Base-by-base conservation (phyloP, 768 basidiomycete species). In the Cantharellus anzutake region DNA sequence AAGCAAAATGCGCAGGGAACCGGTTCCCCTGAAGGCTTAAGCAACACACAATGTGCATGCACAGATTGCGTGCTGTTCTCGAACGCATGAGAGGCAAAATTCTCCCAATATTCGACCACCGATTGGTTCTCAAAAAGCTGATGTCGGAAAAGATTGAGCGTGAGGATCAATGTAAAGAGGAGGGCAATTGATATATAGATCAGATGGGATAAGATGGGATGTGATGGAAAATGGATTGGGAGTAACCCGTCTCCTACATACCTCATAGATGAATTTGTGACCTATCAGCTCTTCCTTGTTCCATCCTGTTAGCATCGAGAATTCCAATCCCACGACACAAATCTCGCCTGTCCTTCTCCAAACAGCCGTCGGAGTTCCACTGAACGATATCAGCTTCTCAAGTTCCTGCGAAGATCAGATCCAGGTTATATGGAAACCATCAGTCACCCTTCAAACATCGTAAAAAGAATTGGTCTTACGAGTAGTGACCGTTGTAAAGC, bases 311-410 rank as follows among this genome's bases (percentile, higher is more conserved):
- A 99, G 74, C 78, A 89, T 84, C 69, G 85, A 88, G 68, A 99
- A 98, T 71, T 99, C 96, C 3, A 90, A 86, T 0, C 92, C 93
- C 53, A 92, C 96, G 52, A 96, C 82, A 67, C 91, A 93, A 35
- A 99, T 92, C 72, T 99, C 96, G 66, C 96, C 96, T 20, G 96
- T 99, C 57, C 96, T 78, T 51, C 96, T 83, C 94, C 94, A 99
- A 5, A 94, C 87, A 48, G 93, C 91, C 1, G 94, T 98, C 2
- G 94, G 94, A 38, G 94, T 98, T 5, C 94, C 94, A 65, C 86
- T 93, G 70, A 88, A 96, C 57, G 90, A 91, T 61, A 98, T 96
- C 62, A 98, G 78, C 72, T 96, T 97, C 71, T 96, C 90, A 60
- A 97, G 78, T 74, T 98, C 94, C 90, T 94, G 64, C 38, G 60